Percentiles rank a stretch among this genome's conserved stretches.
phyloP scores from a whole-genome alignment of 257 asterid genomes.

The Fraxinus excelsior region DNA sequence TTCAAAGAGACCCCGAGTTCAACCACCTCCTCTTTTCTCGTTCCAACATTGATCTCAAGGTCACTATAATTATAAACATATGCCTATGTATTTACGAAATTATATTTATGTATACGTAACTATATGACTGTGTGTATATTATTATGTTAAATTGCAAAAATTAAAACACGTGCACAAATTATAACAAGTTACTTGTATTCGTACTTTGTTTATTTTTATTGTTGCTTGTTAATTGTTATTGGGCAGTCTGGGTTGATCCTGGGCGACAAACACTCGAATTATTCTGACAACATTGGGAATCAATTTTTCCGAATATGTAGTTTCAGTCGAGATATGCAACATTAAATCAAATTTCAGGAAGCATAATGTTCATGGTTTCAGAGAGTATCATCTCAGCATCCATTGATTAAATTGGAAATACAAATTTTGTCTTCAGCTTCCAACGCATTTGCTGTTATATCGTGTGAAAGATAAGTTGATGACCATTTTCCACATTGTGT shows the following conservation, averaged over 20 bases:
- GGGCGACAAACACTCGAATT: not conserved
- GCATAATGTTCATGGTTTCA: not conserved
- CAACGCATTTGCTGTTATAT: not conserved
- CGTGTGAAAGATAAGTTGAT: not conserved
- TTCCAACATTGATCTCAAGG: slow-evolving; percentile 49
- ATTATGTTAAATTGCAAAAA: not conserved
- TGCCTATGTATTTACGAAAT: no score
- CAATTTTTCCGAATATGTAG: no score
- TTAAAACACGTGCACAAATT: no score
- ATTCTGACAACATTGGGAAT: not conserved
- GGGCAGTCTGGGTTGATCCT: not conserved
- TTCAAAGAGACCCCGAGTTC: slow-evolving; percentile 40
- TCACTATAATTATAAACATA: not conserved
- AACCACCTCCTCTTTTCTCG: slow-evolving; percentile 38
- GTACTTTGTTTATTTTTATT: not conserved
- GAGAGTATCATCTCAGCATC: not conserved
- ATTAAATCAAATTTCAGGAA: not conserved
- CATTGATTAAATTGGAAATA: not conserved
- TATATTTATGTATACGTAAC: no score
- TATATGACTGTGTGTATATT: not conserved
- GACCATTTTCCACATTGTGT: not conserved
- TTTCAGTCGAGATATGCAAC: not conserved
- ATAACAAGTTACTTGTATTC: not conserved
- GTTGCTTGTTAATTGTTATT: not conserved
- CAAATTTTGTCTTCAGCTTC: not conserved